Evolutionary conservation across 768 basidiomycete genomes (phyloP), one percentile per base, ranked within the genome.

Genomic region (Podaxis sp.): DNA sequence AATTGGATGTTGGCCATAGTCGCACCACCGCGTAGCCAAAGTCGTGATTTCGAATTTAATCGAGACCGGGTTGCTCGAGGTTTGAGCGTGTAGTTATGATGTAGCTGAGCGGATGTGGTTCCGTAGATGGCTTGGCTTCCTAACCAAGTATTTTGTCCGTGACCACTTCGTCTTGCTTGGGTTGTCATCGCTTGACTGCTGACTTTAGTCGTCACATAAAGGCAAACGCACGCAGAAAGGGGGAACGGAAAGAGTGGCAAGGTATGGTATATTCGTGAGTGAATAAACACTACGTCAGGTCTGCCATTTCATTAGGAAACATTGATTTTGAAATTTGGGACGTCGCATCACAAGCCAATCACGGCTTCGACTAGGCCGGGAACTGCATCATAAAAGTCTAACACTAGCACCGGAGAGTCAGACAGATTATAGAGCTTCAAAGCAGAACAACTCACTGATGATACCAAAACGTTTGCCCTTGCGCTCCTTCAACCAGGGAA

Each of bases 381-480:
- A 22, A 79, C 75, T 37, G 72, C 72, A 61, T 80, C 75, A 64
- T 79, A 82, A 64, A 82, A 82, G 67, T 82, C 81, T 40, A 81
- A 71, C 76, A 82, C 81, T 82, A 50, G 2, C 9, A 3, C 8
- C 33, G 8, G 33, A 33, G 33, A 27, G 27, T 50, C 43, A 46
- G 43, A 46, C 51, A 25, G 19, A 27, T 7, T 27, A 9, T 50
- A 15, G 22, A 9, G 24, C 19, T 50, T 33, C 22, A 11, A 19
- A 49, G 19, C 13, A 7, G 49, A 50, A 19, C 43, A 50, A 77
- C 81, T 29, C 60, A 82, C 81, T 79, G 57, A 83, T 75, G 36
- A 82, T 72, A 2, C 82, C 82, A 65, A 81, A 77, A 37, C 82
- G 70, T 63, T 78, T 66, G 22, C 80, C 80, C 56, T 78, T 80